A percentile compares a stretch with the other conserved stretches of the same genome.
phyloP scores from a whole-genome alignment of 129 eudicot species.

The Flaveria trinervia region DNA sequence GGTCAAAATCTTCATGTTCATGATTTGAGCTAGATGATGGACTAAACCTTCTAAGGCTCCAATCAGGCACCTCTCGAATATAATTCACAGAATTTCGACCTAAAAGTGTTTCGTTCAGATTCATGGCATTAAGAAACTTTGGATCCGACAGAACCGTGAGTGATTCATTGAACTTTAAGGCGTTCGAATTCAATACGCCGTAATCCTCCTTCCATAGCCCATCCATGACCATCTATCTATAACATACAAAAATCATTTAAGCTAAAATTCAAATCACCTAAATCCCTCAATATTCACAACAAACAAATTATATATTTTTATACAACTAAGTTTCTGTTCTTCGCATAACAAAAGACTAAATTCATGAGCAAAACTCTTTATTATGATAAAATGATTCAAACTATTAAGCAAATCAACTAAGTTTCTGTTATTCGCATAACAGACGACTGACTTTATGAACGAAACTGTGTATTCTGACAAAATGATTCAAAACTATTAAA shows the following conservation, averaged over 20 bases:
- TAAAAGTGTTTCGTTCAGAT: conserved; percentile 25
- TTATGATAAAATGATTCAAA: too few relatives aligned
- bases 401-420: conserved; percentile 9
- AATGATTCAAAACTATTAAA: conserved; percentile 11
- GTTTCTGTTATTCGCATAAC: neutral
- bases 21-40: conserved; percentile 35
- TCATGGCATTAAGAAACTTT: conserved; percentile 37
- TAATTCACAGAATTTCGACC: conserved; percentile 28
- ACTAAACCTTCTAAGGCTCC: conserved; percentile 14
- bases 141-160: conserved; percentile 41
- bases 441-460: conserved; percentile 10
- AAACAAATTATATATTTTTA: neutral
- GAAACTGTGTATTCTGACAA: neutral
- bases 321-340: neutral
- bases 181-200: conserved; percentile 39
- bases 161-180: conserved; percentile 35
- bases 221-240: conserved; percentile 58
- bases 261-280: conserved; percentile 2
- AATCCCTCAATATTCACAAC: conserved; percentile 11
- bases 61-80: conserved; percentile 29
- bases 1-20: conserved; percentile 69
- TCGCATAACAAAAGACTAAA: neutral
- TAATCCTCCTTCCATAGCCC: conserved; percentile 41
- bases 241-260: neutral
- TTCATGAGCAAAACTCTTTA: too few relatives aligned